These are phyloP conservation scores for Amaranthus palmeri DNA, from an alignment of 148 eudicot species.

Conservation along the genomic window DNA sequence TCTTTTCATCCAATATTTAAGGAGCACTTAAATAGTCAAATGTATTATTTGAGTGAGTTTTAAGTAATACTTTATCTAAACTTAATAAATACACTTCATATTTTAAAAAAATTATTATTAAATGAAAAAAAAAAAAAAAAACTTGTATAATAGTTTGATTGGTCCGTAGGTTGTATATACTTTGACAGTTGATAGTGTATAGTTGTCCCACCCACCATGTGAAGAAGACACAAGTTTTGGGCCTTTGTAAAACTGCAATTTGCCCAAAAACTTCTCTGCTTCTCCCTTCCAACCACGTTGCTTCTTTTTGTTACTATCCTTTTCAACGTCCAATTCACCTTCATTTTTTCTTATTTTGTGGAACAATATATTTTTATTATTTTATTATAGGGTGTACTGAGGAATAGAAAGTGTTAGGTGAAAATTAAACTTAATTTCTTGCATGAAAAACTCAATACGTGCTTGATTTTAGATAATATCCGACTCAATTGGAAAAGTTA, in stretches of 20 bases:
- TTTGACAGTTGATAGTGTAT: neutral
- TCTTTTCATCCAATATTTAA: too few species aligned
- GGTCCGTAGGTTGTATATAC: neutral
- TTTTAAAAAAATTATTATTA: neutral
- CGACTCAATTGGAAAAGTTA: too few species aligned
- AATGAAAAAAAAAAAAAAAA: too few species aligned
- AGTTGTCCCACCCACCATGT: slow-evolving; percentile 12
- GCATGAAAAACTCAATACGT: too few species aligned
- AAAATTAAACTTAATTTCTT: too few species aligned
- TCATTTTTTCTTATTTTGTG: neutral
- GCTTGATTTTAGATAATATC: too few species aligned
- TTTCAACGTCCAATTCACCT: neutral
- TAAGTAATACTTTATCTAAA: neutral
- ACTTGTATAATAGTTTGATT: too few species aligned
- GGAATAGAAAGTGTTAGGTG: too few species aligned
- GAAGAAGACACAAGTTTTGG: neutral
- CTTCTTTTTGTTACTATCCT: slow-evolving; percentile 3
- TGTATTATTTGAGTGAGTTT: too few species aligned
- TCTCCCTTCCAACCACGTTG: slow-evolving; percentile 12
- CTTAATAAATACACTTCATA: neutral
- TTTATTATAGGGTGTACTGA: too few species aligned
- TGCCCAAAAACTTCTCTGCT: slow-evolving; percentile 7
- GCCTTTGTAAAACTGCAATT: slow-evolving; percentile 3
- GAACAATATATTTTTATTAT: neutral
- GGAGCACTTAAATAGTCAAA: too few species aligned